Base-by-base conservation (phyloP, 208 protist species). In the Wallacemonas sp. region DNA sequence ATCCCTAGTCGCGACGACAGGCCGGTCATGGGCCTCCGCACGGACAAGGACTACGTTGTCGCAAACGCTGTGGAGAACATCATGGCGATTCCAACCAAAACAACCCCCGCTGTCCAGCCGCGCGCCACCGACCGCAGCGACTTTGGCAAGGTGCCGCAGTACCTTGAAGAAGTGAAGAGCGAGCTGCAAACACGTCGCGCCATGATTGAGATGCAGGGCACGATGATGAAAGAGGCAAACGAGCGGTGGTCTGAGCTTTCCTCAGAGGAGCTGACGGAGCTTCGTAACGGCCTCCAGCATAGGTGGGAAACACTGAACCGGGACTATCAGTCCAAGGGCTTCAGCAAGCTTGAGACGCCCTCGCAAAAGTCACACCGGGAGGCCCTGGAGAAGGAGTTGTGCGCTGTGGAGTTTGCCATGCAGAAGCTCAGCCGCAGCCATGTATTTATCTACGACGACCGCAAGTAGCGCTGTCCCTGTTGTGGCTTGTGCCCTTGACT, bases 31-130 rank as follows among this genome's bases (percentile, higher is more conserved):
- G 95, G 95, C 0, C 67, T 98, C 11, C 94, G 85, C 44, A 95
- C 92, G 1, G 86, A 98, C 31, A 98, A 98, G 74, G 97, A 98
- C 63, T 98, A 91, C 69, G 91, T 98, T 10, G 81, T 97, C 16
- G 87, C 88, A 18, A 98, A 98, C 69, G 94, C 96, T 8, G 96
- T 98, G 3, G 95, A 98, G 49, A 96, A 86, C 66, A 91, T 94
- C 64, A 63, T 97, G 68, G 87, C 89, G 10, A 77, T 94, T 55
- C 89, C 92, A 5, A 84, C 82, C 5, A 97, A 94, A 65, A 71
- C 67, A 2, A 80, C 75, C 12, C 82, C 83, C 7, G 61, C 72
- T 10, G 46, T 68, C 57, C 62, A 81, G 42, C 79, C 77, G 42
- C 82, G 79, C 64, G 76, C 84, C 0, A 86, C 80, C 28, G 84